phyloP scores from a whole-genome alignment of 129 eudicot species.

The Centaurea solstitialis region DNA sequence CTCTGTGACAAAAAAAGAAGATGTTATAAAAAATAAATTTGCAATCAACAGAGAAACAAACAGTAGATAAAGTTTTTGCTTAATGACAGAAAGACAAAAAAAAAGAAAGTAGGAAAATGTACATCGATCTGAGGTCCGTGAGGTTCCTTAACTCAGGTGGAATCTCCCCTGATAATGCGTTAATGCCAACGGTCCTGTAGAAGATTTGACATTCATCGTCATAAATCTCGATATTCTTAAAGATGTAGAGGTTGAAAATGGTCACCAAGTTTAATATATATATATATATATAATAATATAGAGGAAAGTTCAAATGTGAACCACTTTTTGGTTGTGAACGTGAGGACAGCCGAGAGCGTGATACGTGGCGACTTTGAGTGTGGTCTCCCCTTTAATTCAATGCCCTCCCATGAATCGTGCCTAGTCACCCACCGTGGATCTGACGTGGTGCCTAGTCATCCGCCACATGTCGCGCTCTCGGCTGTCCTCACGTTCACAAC shows the following conservation, averaged over 20 bases:
- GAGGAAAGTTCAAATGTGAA: too few species aligned
- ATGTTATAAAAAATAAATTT: neutral
- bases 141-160: constrained; percentile 70
- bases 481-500: too few species aligned
- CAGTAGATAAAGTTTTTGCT: neutral
- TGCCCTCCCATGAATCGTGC: too few species aligned
- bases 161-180: constrained; percentile 73
- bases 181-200: constrained; percentile 58
- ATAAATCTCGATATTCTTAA: neutral
- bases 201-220: neutral
- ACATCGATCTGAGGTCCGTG: constrained; percentile 44
- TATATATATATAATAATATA: too few species aligned
- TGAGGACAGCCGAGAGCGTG: too few species aligned
- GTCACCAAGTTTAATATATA: neutral
- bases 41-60: neutral
- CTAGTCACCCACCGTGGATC: too few species aligned
- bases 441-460: too few species aligned
- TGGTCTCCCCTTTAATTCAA: too few species aligned
- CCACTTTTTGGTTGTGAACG: too few species aligned
- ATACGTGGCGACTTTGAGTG: too few species aligned
- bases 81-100: neutral
- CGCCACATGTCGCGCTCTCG: too few species aligned
- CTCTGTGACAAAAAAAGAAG: constrained; percentile 37
- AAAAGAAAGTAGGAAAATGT: neutral
- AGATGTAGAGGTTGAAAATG: neutral